Conservation (phyloP, 1,139 yeast genomes). For the Taiozyma onychis region DNA sequence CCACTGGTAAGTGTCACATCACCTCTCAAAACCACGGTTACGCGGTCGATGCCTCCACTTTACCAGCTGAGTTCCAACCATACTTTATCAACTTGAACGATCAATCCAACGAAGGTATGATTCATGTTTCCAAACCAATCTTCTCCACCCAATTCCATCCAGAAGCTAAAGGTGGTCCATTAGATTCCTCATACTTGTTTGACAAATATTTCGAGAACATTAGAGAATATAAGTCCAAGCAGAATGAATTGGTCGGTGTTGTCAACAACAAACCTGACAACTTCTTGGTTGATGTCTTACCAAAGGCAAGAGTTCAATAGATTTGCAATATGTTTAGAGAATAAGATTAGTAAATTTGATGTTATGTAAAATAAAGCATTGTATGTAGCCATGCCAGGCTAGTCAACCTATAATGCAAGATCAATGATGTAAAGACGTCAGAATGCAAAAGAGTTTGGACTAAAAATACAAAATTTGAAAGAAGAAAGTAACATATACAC, state of each 20-base stretch:
- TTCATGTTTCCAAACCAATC: conserved; percentile 76
- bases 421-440: neutral
- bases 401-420: neutral
- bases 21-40: conserved; percentile 98
- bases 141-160: conserved; percentile 98
- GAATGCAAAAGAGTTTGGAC: neutral
- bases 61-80: conserved; percentile 74
- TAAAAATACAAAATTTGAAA: neutral
- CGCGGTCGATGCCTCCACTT: conserved; percentile 82
- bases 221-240: conserved; percentile 45
- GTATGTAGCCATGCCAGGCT: too few species aligned
- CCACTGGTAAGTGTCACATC: conserved; percentile 90
- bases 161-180: conserved; percentile 98
- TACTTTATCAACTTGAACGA: conserved; percentile 92
- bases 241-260: conserved; percentile 38
- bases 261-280: conserved; percentile 45
- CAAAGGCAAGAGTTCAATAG: conserved; percentile 69
- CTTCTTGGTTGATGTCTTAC: conserved; percentile 71
- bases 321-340: neutral
- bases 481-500: neutral
- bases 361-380: neutral
- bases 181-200: conserved; percentile 83
- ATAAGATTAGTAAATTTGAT: neutral
- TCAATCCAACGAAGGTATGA: conserved; percentile 96
- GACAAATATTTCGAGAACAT: conserved; percentile 82